Evolutionary conservation across 768 basidiomycete species (phyloP).

Genomic region (Amanita polypyramis): DNA sequence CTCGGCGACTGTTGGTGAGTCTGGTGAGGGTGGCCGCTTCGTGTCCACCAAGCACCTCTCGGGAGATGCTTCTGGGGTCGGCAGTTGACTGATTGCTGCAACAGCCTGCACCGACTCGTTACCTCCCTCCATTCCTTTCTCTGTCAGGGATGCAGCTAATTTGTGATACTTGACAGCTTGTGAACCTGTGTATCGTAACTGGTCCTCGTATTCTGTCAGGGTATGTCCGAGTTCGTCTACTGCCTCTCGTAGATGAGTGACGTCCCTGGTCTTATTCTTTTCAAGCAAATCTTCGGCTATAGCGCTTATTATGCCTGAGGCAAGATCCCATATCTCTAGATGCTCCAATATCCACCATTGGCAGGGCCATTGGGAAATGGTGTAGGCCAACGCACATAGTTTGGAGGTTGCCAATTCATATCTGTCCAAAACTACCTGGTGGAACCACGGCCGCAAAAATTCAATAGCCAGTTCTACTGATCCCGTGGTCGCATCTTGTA

Average conservation of each 20-base stretch:
- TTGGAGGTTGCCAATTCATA: slow-evolving; percentile 24
- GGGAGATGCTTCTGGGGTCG: slow-evolving; percentile 4
- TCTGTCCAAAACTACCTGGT: slow-evolving; percentile 31
- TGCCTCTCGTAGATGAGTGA: slow-evolving; percentile 35
- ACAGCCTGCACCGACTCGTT: neutral
- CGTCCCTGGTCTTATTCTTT: slow-evolving; percentile 35
- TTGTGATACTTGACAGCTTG: neutral
- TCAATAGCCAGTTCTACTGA: slow-evolving; percentile 59
- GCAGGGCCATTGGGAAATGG: slow-evolving; percentile 57
- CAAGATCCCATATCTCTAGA: slow-evolving; percentile 47
- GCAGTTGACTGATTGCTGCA: neutral
- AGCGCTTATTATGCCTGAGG: slow-evolving; percentile 47
- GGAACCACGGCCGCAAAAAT: slow-evolving; percentile 65
- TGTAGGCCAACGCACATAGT: slow-evolving; percentile 31
- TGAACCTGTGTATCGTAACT: neutral
- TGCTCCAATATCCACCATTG: slow-evolving; percentile 60
- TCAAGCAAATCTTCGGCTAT: slow-evolving; percentile 58
- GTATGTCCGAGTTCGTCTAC: slow-evolving; percentile 38
- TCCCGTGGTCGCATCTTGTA: slow-evolving; percentile 57
- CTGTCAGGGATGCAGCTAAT: neutral
- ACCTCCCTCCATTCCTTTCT: neutral
- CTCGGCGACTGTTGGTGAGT: neutral
- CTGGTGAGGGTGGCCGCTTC: neutral
- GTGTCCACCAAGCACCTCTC: neutral
- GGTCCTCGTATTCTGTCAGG: slow-evolving; percentile 4